A percentile compares a stretch with the other conserved stretches of the same genome.
Conservation (phyloP, 2,329 filamentous ascomycete species). For the Akanthomyces uredinophilus region DNA sequence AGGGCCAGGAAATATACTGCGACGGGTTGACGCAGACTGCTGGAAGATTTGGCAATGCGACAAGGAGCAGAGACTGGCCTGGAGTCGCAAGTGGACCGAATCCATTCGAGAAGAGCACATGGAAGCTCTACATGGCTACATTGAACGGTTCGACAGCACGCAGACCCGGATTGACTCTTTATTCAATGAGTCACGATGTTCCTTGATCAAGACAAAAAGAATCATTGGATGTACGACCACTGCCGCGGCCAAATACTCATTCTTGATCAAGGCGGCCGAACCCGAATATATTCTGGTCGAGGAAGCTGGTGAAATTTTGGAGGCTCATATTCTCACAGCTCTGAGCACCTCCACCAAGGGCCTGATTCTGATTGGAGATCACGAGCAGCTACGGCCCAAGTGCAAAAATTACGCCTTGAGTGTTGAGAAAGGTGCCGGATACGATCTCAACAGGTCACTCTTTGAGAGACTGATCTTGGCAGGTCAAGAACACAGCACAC, state of each 20-base stretch:
- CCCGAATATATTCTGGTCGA: conserved; percentile 63
- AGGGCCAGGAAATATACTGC: conserved; percentile 34
- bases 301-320: conserved; percentile 69
- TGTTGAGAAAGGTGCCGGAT: conserved; percentile 60
- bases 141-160: conserved; percentile 36
- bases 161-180: conserved; percentile 39
- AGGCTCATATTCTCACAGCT: conserved; percentile 57
- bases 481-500: conserved; percentile 47
- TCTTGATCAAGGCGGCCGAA: conserved; percentile 46
- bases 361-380: conserved; percentile 66
- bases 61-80: too few relatives aligned
- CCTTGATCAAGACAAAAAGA: conserved; percentile 46
- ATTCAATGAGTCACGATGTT: conserved; percentile 36
- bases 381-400: conserved; percentile 67
- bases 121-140: conserved; percentile 32
- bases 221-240: conserved; percentile 70
- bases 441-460: conserved; percentile 60
- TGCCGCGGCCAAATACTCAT: conserved; percentile 57
- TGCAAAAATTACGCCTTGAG: conserved; percentile 55
- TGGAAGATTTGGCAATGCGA: conserved; percentile 48
- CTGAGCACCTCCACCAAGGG: conserved; percentile 53
- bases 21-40: too few relatives aligned
- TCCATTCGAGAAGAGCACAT: conserved; percentile 47
- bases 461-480: conserved; percentile 62
- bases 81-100: conserved; percentile 37